Evolutionary conservation across 2,329 filamentous ascomycete genomes (phyloP).

Genomic region (Neonectria magnoliae): DNA sequence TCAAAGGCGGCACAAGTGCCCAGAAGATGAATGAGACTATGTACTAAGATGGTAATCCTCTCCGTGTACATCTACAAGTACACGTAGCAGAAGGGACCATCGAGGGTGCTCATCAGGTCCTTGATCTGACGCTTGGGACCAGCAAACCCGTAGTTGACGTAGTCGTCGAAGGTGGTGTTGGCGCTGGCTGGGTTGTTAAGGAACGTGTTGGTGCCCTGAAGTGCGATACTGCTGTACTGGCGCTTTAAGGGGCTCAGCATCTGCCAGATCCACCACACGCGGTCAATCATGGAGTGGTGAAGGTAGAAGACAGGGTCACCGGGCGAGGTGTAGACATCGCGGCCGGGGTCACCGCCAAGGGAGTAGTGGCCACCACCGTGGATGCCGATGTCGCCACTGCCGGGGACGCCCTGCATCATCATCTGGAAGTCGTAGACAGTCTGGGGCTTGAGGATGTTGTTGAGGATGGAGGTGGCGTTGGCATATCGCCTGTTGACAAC

Average conservation of each 20-base stretch:
- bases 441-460: slow-evolving; percentile 50
- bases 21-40: slow-evolving; percentile 1
- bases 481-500: slow-evolving; percentile 38
- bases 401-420: slow-evolving; percentile 53
- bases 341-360: slow-evolving; percentile 54
- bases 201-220: slow-evolving; percentile 41
- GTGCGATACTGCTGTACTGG: slow-evolving; percentile 29
- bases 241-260: slow-evolving; percentile 43
- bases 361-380: slow-evolving; percentile 53
- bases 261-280: slow-evolving; percentile 44
- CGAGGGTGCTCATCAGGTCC: slow-evolving; percentile 46
- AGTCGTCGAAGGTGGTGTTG: slow-evolving; percentile 41
- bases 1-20: slow-evolving; percentile 5
- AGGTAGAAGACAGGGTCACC: slow-evolving; percentile 50
- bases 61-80: slow-evolving; percentile 41
- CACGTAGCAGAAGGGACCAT: slow-evolving; percentile 48
- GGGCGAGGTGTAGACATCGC: slow-evolving; percentile 52
- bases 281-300: slow-evolving; percentile 46
- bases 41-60: background rate
- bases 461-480: slow-evolving; percentile 44
- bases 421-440: slow-evolving; percentile 56
- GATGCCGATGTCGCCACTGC: slow-evolving; percentile 44
- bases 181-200: slow-evolving; percentile 36
- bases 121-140: slow-evolving; percentile 42
- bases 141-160: slow-evolving; percentile 41